Conservation (phyloP, 495 filamentous ascomycete species). For the Aspergillus taichungensis region DNA sequence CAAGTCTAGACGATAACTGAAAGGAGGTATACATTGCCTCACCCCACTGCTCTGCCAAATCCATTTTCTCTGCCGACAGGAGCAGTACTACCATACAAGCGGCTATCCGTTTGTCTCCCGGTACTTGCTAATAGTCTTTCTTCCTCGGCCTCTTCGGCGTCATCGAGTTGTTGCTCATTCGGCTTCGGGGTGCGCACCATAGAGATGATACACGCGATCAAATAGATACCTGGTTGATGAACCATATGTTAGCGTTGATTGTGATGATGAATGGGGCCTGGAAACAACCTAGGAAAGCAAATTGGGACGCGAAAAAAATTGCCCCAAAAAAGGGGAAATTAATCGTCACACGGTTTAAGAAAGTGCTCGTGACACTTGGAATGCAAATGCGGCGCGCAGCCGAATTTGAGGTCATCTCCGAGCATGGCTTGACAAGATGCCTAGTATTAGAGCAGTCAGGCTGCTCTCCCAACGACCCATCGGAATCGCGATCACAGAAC, state of each 20-base stretch:
- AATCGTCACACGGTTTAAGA: constrained; percentile 87
- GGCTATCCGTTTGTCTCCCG: constrained; percentile 69
- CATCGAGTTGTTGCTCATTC: constrained; percentile 65
- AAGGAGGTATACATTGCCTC: neutral
- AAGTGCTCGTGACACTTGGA: constrained; percentile 79
- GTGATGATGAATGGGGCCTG: neutral
- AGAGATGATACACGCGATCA: constrained; percentile 64
- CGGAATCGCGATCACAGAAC: constrained; percentile 64
- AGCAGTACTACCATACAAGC: constrained; percentile 79
- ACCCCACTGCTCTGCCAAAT: neutral
- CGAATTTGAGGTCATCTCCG: constrained; percentile 55
- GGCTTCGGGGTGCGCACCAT: constrained; percentile 73
- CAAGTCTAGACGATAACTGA: no score
- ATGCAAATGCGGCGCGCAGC: constrained; percentile 72
- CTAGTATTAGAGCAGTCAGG: constrained; percentile 72
- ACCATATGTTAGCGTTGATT: constrained; percentile 9
- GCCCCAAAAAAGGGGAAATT: constrained; percentile 96
- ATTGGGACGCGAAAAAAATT: constrained; percentile 91
- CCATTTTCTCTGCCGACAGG: constrained; percentile 19
- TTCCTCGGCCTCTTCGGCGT: constrained; percentile 90
- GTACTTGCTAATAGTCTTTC: constrained; percentile 81
- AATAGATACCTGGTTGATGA: constrained; percentile 49
- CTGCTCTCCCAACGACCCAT: constrained; percentile 41
- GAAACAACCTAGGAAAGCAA: constrained; percentile 63
- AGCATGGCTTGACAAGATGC: constrained; percentile 69